Evolutionary conservation across 1,139 yeast genomes (phyloP).

Genomic region (Taphrina populina): DNA sequence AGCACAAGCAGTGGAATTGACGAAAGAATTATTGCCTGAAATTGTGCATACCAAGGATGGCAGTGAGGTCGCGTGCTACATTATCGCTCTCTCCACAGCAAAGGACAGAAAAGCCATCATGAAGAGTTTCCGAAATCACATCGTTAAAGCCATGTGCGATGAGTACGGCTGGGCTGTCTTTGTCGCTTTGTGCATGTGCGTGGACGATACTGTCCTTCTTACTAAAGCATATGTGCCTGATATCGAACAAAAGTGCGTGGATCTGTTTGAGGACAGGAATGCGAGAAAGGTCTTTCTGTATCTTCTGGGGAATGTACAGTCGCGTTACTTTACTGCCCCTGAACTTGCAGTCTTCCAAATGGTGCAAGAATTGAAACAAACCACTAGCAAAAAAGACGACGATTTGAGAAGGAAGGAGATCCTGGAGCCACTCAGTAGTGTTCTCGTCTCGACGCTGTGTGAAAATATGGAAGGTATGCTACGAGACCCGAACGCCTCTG

Average conservation of each 20-base stretch:
- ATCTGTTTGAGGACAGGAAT: slow-evolving; percentile 65
- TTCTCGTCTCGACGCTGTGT: slow-evolving; percentile 58
- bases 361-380: slow-evolving; percentile 63
- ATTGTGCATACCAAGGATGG: slow-evolving; percentile 95
- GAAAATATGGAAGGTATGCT: slow-evolving; percentile 55
- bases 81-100: slow-evolving; percentile 80
- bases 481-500: slow-evolving; percentile 74
- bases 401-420: slow-evolving; percentile 72
- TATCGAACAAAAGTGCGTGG: slow-evolving; percentile 57
- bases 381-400: slow-evolving; percentile 81
- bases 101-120: slow-evolving; percentile 84
- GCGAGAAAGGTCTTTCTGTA: slow-evolving; percentile 89
- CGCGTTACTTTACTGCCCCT: slow-evolving; percentile 75
- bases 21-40: slow-evolving; percentile 88
- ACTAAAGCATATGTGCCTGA: slow-evolving; percentile 68
- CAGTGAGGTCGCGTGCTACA: slow-evolving; percentile 77
- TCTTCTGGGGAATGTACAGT: slow-evolving; percentile 66
- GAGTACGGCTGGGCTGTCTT: slow-evolving; percentile 84
- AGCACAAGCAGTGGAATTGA: slow-evolving; percentile 76
- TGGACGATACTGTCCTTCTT: slow-evolving; percentile 87
- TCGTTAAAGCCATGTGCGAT: slow-evolving; percentile 69
- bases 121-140: slow-evolving; percentile 71
- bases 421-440: slow-evolving; percentile 63
- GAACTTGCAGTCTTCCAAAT: slow-evolving; percentile 59
- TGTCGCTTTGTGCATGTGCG: slow-evolving; percentile 75